Base-by-base conservation (phyloP, 306 rosid species). In the Datisca glomerata region DNA sequence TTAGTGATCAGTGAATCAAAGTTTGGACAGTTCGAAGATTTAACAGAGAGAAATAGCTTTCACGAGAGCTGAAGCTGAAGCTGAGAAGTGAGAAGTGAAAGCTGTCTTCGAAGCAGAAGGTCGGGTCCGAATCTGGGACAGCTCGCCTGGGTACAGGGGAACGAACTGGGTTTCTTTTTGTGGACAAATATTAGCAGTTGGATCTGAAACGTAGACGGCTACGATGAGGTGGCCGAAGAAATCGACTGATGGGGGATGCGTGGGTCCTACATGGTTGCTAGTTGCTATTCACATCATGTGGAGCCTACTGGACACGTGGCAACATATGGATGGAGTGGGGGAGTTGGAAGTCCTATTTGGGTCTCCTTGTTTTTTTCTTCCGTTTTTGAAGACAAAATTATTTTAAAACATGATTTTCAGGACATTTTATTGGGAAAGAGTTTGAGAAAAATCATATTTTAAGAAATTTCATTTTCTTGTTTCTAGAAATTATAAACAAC, bases 11-110 rank as follows among this genome's bases (percentile, higher is more conserved):
- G 49, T 35, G 41, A 29, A 1, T 21, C 63, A 15, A 29, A 49
- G 23, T 28, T 67, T 11, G 29, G 47, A 41, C 34, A 18, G 48
- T 29, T 24, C 45, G 25, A 20, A 45, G 64, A n/a, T n/a, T 42
- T 55, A 41, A 12, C 23, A 40, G 48, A n/a, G 12, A 21, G 8
- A 28, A 10, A 38, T 57, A 4, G 21, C 38, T 47, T 45, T 43
- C 63, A 65, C 36, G 4, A 31, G 36, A 2, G n/a, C n/a, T 21
- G 46, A 44, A 29, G 40, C 23, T n/a, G 24, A 19, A 20, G 59
- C 64, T 59, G 72, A 55, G 25, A 67, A 74, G 67, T 4, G 61
- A 1, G 22, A 41, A 19, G 40, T 32, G 18, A 17, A 20, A 38
- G 21, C 55, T 42, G 7, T 19, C 7, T 34, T 43, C 69, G 65